Conservation (phyloP, 2,329 filamentous ascomycete species). For the Sphaerostilbella broomeana region DNA sequence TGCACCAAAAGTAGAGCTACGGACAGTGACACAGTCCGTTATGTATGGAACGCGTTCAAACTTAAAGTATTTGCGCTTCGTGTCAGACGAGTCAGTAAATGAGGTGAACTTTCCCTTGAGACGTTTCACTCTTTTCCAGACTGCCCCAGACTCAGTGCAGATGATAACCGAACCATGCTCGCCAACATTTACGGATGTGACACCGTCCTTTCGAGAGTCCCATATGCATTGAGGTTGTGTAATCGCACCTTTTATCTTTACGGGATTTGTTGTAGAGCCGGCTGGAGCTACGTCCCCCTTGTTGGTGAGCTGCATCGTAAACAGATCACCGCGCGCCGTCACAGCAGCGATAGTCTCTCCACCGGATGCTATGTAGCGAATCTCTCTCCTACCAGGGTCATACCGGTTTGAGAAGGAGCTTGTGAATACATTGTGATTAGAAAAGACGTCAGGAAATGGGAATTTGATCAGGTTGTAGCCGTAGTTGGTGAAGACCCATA, state of each 20-base stretch:
- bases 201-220: conserved; percentile 82
- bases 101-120: conserved; percentile 68
- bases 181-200: conserved; percentile 74
- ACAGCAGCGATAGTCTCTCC: conserved; percentile 89
- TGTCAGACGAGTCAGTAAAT: conserved; percentile 40
- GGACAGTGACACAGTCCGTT: conserved; percentile 74
- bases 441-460: conserved; percentile 63
- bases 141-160: conserved; percentile 83
- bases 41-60: conserved; percentile 86
- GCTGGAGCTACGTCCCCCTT: conserved; percentile 54
- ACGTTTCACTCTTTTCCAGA: conserved; percentile 83
- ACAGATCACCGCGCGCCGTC: conserved; percentile 78
- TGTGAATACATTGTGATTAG: conserved; percentile 60
- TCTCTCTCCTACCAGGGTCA: conserved; percentile 60
- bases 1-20: conserved; percentile 82
- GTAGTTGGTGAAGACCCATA: conserved; percentile 93
- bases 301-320: conserved; percentile 70
- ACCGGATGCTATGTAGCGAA: conserved; percentile 72
- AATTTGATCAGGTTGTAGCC: conserved; percentile 90
- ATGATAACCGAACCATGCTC: conserved; percentile 94
- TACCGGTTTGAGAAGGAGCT: conserved; percentile 45
- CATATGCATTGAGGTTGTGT: conserved; percentile 76
- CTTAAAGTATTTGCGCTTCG: conserved; percentile 82
- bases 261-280: conserved; percentile 83
- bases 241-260: conserved; percentile 79